Evolutionary conservation across 192 early-diverging fungal species (phyloP).

Genomic region (Backusella parvicylindrica): DNA sequence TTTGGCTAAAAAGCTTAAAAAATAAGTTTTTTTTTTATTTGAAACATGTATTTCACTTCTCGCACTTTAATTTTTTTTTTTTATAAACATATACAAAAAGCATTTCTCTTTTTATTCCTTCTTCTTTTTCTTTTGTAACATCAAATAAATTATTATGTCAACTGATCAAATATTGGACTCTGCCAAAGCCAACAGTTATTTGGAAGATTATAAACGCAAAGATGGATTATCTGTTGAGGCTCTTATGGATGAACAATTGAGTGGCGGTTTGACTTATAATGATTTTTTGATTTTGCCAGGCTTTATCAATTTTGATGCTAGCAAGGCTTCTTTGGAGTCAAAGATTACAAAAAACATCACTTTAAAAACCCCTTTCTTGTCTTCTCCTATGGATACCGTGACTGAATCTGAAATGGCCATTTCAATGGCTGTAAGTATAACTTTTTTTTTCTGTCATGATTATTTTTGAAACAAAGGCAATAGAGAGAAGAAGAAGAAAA

Average conservation of each 20-base stretch:
- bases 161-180: neutral
- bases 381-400: constrained; percentile 97
- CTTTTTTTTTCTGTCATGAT: neutral
- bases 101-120: neutral
- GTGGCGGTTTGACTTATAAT: constrained; percentile 95
- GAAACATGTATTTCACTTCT: neutral
- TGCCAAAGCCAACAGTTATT: neutral
- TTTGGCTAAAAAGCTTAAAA: constrained; percentile 4
- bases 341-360: constrained; percentile 85
- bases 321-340: constrained; percentile 73
- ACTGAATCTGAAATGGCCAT: constrained; percentile 97
- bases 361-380: constrained; percentile 92
- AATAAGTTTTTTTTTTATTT: neutral
- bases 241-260: constrained; percentile 75
- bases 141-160: constrained; percentile 1
- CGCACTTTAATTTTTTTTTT: constrained; percentile 3
- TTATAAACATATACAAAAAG: neutral
- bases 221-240: constrained; percentile 86
- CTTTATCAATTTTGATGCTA: constrained; percentile 89
- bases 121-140: neutral
- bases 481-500: neutral
- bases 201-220: constrained; percentile 25
- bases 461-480: neutral
- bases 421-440: constrained; percentile 78
- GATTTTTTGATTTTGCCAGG: constrained; percentile 97